Evolutionary conservation across 768 basidiomycete genomes (phyloP).

Genomic region (Serendipita sp.): DNA sequence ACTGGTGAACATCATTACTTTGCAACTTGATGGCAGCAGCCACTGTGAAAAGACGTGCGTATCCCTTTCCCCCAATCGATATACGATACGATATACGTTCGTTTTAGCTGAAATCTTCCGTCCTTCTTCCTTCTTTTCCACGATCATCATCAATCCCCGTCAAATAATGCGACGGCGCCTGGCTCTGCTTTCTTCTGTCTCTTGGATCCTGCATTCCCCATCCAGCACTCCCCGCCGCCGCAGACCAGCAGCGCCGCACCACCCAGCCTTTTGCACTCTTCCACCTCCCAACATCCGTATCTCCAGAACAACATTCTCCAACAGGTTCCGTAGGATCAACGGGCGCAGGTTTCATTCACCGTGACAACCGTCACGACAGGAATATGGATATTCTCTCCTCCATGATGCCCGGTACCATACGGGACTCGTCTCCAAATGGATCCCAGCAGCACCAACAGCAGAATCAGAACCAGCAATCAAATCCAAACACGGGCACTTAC

Average conservation of each 20-base stretch:
- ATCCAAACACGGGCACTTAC: background rate
- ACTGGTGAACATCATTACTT: too few species aligned
- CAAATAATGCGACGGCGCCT: too few species aligned
- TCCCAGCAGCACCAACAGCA: background rate
- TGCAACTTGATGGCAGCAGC: too few species aligned
- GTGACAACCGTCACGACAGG: background rate
- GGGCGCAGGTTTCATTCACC: background rate
- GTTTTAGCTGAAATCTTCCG: too few species aligned
- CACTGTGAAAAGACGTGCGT: too few species aligned
- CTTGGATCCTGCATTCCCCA: background rate
- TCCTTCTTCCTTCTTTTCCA: too few species aligned
- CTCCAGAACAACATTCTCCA: slow-evolving; percentile 2
- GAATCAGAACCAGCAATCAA: background rate
- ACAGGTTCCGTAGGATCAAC: background rate
- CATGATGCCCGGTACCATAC: background rate
- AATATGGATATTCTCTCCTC: background rate
- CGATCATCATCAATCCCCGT: too few species aligned
- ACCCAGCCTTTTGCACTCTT: background rate
- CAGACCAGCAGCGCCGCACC: background rate
- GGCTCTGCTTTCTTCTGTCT: background rate
- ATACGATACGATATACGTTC: too few species aligned
- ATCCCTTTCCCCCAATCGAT: too few species aligned
- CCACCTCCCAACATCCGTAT: background rate
- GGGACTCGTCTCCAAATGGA: background rate
- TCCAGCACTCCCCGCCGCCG: background rate